Base-by-base conservation (phyloP, 202 grass and related monocot species). In the Setaria italica region DNA sequence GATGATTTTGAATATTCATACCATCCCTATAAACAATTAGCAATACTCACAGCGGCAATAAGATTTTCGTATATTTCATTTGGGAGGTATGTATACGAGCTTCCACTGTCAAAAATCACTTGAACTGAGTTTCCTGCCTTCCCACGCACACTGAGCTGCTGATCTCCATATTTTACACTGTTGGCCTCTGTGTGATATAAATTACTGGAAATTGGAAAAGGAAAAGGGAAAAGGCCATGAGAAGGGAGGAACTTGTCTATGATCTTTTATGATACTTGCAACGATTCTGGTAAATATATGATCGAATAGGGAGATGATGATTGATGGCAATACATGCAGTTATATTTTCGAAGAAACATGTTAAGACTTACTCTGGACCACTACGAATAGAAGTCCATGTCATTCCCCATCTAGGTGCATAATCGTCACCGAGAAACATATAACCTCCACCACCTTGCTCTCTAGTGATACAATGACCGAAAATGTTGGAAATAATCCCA, bases 351-450 rank as follows among this genome's bases (percentile, higher is more conserved):
- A 41, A 81, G 7, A 20, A 55, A 69, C 30, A 67, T 73, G 16
- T 72, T 56, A 67, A 45, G 63, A 89, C 96, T 91, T 99, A 99
- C 96, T 86, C 87, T 66, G 87, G 79, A 64, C 86, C 86, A 83
- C 66, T 90, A 77, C 80, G 90, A 62, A 81, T 86, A 80, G 94
- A 86, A 70, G 89, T 76, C 89, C 87, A 97, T 78, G 92, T 99
- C 85, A 99, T 80, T 56, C 94, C 97, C 97, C 97, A 99, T 82
- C 76, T 56, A 20, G 97, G 97, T 60, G 96, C 91, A 88, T 89
- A 99, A 62, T 99, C 94, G 83, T 96, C 92, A 77, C 97, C 97
- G 16, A 99, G 76, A 90, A 99, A 99, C 90, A 99, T 88, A 87
- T 94, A 99, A 4, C 97, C 97, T 35, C 84, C 91, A 68, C 94